Conservation (phyloP, 78 protist genomes). For the Dictyostelium capitatum region DNA sequence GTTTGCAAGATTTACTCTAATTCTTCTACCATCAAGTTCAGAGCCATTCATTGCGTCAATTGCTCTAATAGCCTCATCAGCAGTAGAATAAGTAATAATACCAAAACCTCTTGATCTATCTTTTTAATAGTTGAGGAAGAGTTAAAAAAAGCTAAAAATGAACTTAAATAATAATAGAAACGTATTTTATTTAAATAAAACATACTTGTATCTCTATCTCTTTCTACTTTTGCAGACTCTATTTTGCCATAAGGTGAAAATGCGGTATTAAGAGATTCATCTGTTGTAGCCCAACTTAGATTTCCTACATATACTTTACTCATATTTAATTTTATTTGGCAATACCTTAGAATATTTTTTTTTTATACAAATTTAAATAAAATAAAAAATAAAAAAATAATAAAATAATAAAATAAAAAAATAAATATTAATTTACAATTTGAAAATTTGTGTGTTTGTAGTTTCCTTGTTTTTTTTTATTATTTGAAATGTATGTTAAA, state of each 20-base stretch:
- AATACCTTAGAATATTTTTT: too few species aligned
- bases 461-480: too few species aligned
- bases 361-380: too few species aligned
- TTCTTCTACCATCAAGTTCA: not conserved
- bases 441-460: too few species aligned
- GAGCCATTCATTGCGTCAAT: not conserved
- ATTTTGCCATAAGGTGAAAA: not conserved
- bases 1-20: not conserved
- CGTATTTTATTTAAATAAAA: too few species aligned
- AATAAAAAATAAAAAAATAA: too few species aligned
- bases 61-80: not conserved
- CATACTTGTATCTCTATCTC: not conserved
- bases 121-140: too few species aligned
- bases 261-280: not conserved
- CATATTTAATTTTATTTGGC: not conserved
- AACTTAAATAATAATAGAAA: too few species aligned
- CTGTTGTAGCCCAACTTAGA: not conserved
- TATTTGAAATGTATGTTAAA: too few species aligned
- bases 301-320: slow-evolving; percentile 8
- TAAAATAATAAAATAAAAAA: too few species aligned
- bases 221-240: not conserved
- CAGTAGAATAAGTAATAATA: not conserved
- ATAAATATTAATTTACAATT: too few species aligned
- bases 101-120: slow-evolving; percentile 5
- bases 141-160: too few species aligned